These are phyloP conservation scores for Hysterium pulicare DNA, from an alignment of 2,329 filamentous ascomycete genomes.

Conservation along the genomic window DNA sequence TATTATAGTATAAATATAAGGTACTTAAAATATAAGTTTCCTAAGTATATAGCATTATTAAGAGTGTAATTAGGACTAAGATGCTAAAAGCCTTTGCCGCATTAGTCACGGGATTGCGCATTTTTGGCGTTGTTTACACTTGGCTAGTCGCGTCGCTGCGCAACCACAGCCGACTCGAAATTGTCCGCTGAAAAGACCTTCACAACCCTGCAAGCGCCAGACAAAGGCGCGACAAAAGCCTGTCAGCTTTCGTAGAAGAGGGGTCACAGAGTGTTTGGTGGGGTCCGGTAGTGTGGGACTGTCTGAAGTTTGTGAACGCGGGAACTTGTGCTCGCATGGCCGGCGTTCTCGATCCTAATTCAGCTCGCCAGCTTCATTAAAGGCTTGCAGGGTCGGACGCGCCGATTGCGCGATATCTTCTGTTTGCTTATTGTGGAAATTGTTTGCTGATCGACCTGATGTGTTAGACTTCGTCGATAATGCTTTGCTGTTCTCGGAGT, in stretches of 20 bases:
- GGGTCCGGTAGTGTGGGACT: conserved; percentile 22
- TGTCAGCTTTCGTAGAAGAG: conserved; percentile 30
- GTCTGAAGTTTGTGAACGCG: conserved; percentile 34
- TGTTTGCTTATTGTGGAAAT: conserved; percentile 7
- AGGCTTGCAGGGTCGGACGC: conserved; percentile 23
- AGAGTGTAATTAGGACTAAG: too few species aligned
- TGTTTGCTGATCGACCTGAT: not conserved
- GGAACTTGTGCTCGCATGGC: conserved; percentile 8
- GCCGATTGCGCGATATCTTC: conserved; percentile 19
- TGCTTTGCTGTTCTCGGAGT: not conserved
- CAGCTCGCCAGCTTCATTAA: conserved; percentile 23
- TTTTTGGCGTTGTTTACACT: conserved; percentile 29
- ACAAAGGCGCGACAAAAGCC: conserved; percentile 21
- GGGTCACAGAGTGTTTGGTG: conserved; percentile 32
- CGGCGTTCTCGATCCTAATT: conserved; percentile 31
- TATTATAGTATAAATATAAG: not conserved
- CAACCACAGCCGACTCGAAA: conserved; percentile 3
- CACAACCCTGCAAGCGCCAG: conserved; percentile 27
- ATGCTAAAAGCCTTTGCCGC: conserved; percentile 6
- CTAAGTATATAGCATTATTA: too few species aligned
- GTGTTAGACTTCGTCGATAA: not conserved
- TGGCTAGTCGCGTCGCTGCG: conserved; percentile 30
- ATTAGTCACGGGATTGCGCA: conserved; percentile 34
- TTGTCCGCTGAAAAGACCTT: conserved; percentile 16
- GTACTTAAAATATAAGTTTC: too few species aligned